Percentiles rank a stretch among this genome's conserved stretches.
Conservation (phyloP, 768 basidiomycete species). For the Amanita pallidorosea region DNA sequence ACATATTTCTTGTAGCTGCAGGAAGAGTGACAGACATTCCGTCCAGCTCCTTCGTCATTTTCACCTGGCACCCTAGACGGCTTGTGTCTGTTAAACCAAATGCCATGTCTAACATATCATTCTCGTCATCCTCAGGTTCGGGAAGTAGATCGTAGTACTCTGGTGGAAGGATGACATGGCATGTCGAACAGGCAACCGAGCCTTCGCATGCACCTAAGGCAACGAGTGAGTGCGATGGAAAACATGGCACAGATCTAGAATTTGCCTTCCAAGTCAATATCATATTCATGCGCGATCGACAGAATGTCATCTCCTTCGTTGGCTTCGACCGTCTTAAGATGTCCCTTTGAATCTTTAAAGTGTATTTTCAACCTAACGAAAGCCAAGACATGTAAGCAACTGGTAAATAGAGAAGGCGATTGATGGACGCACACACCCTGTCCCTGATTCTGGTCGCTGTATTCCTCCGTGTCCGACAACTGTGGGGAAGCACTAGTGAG, state of each 20-base stretch:
- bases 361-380: conserved; percentile 71
- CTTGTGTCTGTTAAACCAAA: conserved; percentile 95
- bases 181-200: conserved; percentile 94
- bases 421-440: conserved; percentile 14
- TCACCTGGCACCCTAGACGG: conserved; percentile 66
- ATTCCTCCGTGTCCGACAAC: conserved; percentile 12
- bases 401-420: background rate
- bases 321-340: conserved; percentile 82
- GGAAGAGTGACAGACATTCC: conserved; percentile 82
- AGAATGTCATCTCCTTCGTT: conserved; percentile 93
- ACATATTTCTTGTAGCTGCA: conserved; percentile 93
- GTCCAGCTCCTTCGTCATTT: conserved; percentile 72
- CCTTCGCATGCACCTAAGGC: conserved; percentile 87
- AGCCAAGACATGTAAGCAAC: background rate
- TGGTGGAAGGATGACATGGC: conserved; percentile 80
- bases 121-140: conserved; percentile 96
- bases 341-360: conserved; percentile 84
- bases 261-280: conserved; percentile 91
- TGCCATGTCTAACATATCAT: conserved; percentile 97
- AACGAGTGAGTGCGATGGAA: background rate
- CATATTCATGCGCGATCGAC: conserved; percentile 87
- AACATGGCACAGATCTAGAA: conserved; percentile 4
- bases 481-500: background rate
- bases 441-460: conserved; percentile 16
- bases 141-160: conserved; percentile 80